Conservation (phyloP, 805 yeast genomes). For the Candida morakotiae region DNA sequence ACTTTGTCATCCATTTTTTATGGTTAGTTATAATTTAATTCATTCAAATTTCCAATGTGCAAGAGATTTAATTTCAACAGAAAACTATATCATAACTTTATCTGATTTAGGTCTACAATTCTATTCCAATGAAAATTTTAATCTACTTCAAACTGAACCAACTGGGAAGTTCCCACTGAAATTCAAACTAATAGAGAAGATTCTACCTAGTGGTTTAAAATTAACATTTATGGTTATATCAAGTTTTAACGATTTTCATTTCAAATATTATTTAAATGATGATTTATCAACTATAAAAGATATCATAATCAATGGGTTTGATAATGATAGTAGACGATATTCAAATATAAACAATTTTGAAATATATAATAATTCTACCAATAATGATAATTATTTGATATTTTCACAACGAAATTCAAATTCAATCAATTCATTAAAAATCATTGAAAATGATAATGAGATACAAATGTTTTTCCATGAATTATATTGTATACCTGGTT, state of each 20-base stretch:
- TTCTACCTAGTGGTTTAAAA: background rate
- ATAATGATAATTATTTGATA: background rate
- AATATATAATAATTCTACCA: background rate
- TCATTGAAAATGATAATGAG: background rate
- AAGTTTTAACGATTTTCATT: background rate
- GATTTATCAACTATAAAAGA: background rate
- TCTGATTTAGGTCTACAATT: background rate
- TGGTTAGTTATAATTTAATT: background rate
- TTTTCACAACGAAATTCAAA: background rate
- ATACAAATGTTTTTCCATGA: background rate
- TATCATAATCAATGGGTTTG: too few relatives aligned
- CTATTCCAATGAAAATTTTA: background rate
- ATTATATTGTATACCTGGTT: background rate
- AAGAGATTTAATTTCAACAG: background rate
- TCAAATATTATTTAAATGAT: background rate
- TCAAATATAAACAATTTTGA: background rate
- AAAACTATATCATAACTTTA: background rate
- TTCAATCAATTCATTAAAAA: background rate
- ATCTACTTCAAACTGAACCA: background rate
- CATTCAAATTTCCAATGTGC: background rate
- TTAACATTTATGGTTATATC: background rate
- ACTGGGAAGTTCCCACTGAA: background rate
- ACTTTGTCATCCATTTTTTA: background rate
- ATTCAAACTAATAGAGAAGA: background rate
- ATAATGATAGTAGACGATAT: background rate